Evolutionary conservation across 2,329 filamentous ascomycete species (phyloP), one percentile per base, ranked within the genome.

Genomic region (Colletotrichum musicola): DNA sequence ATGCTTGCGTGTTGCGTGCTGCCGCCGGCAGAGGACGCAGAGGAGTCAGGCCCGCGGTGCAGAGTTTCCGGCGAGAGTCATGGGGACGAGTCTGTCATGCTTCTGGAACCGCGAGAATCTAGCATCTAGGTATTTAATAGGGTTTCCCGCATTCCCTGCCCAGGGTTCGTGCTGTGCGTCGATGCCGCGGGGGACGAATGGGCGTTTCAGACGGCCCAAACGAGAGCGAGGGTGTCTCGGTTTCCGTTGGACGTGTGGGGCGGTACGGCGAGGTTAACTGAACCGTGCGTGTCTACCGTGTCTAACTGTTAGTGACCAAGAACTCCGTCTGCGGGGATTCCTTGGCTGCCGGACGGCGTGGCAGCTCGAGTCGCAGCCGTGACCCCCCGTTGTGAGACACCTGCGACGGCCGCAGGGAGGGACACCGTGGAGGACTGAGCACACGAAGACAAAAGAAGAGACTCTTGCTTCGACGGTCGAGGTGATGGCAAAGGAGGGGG

Each of bases 141-240:
- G 44, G 38, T 58, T 68, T 63, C 25, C 44, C 58, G 54, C 14
- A 18, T 27, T 53, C 35, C 40, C 42, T 53, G 46, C 25, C 49
- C 64, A 67, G 50, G 55, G 30, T 56, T 60, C 62, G 18, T 56
- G 65, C 62, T 55, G 59, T 68, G 61, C 54, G 49, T 42, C 30
- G 42, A 68, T 14, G 44, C 14, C 9, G 44, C 16, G 14, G 44
- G 16, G 44, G 62, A 68, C 16, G 22, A 60, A 27, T 56, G 38
- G 30, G 65, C 50, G 65, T 68, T 68, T 65, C 62, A 65, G 55
- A 68, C 51, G 62, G 35, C 16, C 50, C 49, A 64, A 44, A 55
- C 38, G 49, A 44, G 61, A 57, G 35, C 46, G 49, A 60, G 49
- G 62, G 40, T 60, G 49, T 54, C 40, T 56, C 22, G 55, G 30